Evolutionary conservation across 257 asterid species (phyloP).

Genomic region (Mitragyna speciosa): DNA sequence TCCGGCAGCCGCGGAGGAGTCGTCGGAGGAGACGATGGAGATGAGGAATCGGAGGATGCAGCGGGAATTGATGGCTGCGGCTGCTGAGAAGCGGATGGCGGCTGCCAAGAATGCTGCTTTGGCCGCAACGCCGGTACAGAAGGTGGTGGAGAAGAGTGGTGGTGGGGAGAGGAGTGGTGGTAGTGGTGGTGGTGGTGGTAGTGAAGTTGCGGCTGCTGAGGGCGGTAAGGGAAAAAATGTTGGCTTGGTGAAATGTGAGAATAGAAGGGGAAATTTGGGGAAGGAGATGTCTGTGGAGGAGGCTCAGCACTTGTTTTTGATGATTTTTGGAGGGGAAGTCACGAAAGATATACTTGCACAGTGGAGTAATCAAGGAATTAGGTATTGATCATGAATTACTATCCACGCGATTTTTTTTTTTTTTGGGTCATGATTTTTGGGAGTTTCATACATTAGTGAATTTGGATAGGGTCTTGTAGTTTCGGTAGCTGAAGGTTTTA

Average conservation of each 20-base stretch:
- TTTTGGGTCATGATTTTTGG: neutral
- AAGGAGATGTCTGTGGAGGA: constrained; percentile 45
- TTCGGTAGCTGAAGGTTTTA: no score
- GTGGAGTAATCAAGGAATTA: constrained; percentile 97
- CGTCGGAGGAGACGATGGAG: constrained; percentile 54
- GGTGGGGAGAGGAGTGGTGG: constrained; percentile 39
- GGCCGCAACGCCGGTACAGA: constrained; percentile 19
- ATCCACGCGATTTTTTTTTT: neutral
- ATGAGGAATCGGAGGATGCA: constrained; percentile 48
- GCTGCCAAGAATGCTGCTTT: constrained; percentile 33
- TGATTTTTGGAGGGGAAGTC: constrained; percentile 70
- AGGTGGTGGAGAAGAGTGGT: no score
- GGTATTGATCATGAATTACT: constrained; percentile 40
- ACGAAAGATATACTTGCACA: constrained; percentile 78
- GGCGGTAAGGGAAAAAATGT: constrained; percentile 34
- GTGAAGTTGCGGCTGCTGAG: constrained; percentile 3
- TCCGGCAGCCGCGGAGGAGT: constrained; percentile 36
- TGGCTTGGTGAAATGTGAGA: constrained; percentile 30
- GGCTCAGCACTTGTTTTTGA: constrained; percentile 65
- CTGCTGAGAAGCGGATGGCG: constrained; percentile 91
- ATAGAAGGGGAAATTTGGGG: constrained; percentile 34
- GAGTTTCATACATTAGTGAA: neutral
- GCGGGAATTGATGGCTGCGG: constrained; percentile 95
- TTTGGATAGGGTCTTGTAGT: neutral
- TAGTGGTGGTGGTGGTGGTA: constrained; percentile 22